These are phyloP conservation scores for Adansonia madagascariensis DNA, from an alignment of 441 rosid genomes.

Conservation along the genomic window DNA sequence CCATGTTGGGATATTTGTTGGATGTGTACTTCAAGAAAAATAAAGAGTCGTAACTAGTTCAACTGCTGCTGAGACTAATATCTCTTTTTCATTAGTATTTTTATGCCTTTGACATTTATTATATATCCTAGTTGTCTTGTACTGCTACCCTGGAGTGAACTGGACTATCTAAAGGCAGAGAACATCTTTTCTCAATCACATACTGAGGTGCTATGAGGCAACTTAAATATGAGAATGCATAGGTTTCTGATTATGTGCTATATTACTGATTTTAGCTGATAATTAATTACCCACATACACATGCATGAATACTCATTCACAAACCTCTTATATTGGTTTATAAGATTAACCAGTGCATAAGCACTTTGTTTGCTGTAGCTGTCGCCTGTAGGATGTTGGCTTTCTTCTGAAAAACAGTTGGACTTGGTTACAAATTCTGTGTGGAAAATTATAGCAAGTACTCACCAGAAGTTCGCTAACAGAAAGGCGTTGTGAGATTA, in stretches of 20 bases:
- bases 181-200: background rate
- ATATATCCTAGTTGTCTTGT: background rate
- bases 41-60: background rate
- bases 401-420: background rate
- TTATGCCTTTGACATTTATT: background rate
- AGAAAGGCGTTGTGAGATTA: background rate
- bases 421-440: background rate
- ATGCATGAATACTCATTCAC: background rate
- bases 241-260: background rate
- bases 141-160: background rate
- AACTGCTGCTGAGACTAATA: background rate
- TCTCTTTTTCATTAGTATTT: background rate
- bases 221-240: background rate
- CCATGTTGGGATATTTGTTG: no score
- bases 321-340: background rate
- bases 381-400: background rate
- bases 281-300: background rate
- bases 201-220: background rate
- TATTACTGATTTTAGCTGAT: slow-evolving; percentile 6
- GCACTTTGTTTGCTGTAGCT: background rate
- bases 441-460: background rate
- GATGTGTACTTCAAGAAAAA: no score
- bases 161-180: background rate
- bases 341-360: background rate
- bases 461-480: background rate